Evolutionary conservation across 768 basidiomycete species (phyloP), one percentile per base, ranked within the genome.

Genomic region (Cystobasidiopsis lactophilus): DNA sequence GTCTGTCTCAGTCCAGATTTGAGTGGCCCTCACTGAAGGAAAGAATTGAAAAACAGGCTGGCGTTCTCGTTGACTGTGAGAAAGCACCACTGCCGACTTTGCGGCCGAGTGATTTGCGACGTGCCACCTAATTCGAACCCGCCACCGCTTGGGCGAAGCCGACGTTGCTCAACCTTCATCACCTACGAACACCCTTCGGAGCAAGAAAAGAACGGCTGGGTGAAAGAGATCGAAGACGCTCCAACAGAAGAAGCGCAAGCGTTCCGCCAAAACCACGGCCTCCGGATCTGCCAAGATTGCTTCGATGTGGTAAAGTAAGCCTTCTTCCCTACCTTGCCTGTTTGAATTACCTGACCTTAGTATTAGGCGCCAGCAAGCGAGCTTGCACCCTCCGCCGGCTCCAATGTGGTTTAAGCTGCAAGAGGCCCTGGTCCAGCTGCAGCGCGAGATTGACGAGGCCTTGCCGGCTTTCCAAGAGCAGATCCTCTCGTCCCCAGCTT

Each of bases 381-480:
- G 73, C 52, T 75, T 79, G 44, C 80, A 85, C 60, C 69, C 71
- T 1, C 63, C 66, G 3, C 69, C 70, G 38, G 70, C 76, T 2
- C 80, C 82, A 5, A 65, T 74, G 0, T 79, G 83, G 64, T 69
- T 74, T 24, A 73, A 73, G 59, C 70, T 89, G 27, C 82, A 93
- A 64, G 75, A 85, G 74, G 74, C 75, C 1, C 77, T 96, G 55
- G 68, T 84, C 35, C 65, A 62, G 37, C 68, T 93, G 7, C 88
- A 98, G 68, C 73, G 75, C 50, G 88, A 95, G 59, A 88, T 96
- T n/a, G 82, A 85, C 63, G 80, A 80, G 30, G 69, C 76, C 2
- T 72, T 96, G 3, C 85, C 86, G 2, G 77, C 79, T 57, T 89
- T 91, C 64, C 85, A 91, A 60, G 86, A 91, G 62, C 71, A 52